phyloP scores from a whole-genome alignment of 768 basidiomycete species.

The Termitomyces sp. region DNA sequence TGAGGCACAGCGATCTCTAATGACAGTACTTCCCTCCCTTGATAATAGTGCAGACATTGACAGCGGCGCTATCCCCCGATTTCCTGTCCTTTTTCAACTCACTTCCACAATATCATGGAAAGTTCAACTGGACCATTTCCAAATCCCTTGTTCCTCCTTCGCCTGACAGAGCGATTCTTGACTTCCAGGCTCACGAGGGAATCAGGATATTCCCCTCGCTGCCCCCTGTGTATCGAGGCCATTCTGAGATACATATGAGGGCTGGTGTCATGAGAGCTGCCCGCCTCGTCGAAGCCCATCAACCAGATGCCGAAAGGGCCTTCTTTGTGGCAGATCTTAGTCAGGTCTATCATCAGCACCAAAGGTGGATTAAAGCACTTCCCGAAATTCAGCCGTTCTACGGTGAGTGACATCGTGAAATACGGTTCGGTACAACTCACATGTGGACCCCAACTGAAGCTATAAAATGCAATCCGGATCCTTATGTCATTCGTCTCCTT shows the following conservation, averaged over 20 bases:
- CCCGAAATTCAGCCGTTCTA: slow-evolving; percentile 92
- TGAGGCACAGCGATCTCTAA: slow-evolving; percentile 18
- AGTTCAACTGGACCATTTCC: slow-evolving; percentile 52
- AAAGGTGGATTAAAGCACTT: slow-evolving; percentile 72
- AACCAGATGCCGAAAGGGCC: slow-evolving; percentile 83
- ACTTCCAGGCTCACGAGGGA: slow-evolving; percentile 14
- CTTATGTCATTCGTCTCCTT: slow-evolving; percentile 86
- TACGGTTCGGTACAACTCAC: neutral
- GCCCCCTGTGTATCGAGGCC: slow-evolving; percentile 65
- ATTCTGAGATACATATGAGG: slow-evolving; percentile 68
- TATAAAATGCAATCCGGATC: slow-evolving; percentile 98
- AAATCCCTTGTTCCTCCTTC: slow-evolving; percentile 28
- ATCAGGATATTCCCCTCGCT: slow-evolving; percentile 53
- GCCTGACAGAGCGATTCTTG: slow-evolving; percentile 43
- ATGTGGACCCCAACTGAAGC: slow-evolving; percentile 40
- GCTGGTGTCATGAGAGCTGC: slow-evolving; percentile 67
- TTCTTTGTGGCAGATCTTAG: slow-evolving; percentile 96
- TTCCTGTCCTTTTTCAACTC: slow-evolving; percentile 22
- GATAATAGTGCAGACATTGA: slow-evolving; percentile 51
- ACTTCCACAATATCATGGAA: slow-evolving; percentile 17
- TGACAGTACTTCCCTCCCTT: slow-evolving; percentile 20
- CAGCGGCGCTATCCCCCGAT: slow-evolving; percentile 24
- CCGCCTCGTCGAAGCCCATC: slow-evolving; percentile 42
- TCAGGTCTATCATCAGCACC: slow-evolving; percentile 79
- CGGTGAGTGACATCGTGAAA: slow-evolving; percentile 45